These are phyloP conservation scores for Claviceps sp. DNA, from an alignment of 2,329 filamentous ascomycete species.

Conservation along the genomic window DNA sequence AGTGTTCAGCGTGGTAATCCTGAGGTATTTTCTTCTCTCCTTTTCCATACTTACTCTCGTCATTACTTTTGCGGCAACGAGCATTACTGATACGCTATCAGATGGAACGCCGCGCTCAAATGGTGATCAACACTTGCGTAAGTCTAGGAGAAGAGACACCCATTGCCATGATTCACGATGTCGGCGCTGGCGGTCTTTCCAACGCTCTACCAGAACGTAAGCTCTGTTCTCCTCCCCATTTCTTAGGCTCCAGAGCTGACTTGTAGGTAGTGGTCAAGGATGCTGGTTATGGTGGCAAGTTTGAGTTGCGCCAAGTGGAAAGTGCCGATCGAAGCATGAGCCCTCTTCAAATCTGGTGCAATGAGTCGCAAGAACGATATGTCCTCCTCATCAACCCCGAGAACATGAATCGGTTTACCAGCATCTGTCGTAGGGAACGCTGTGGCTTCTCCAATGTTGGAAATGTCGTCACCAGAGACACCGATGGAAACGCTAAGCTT, in stretches of 20 bases:
- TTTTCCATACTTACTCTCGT: neutral
- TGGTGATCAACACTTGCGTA: conserved; percentile 92
- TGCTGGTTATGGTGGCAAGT: conserved; percentile 77
- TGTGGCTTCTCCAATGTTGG: conserved; percentile 91
- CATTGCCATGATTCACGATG: conserved; percentile 94
- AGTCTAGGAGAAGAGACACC: conserved; percentile 74
- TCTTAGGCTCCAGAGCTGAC: neutral
- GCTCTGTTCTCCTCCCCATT: neutral
- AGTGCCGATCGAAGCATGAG: conserved; percentile 86
- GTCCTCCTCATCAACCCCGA: conserved; percentile 78
- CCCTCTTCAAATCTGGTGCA: conserved; percentile 95
- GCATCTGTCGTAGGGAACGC: conserved; percentile 63
- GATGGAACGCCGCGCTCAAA: conserved; percentile 87
- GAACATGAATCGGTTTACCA: conserved; percentile 61
- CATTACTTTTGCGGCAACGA: too few species aligned
- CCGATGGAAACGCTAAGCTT: conserved; percentile 54
- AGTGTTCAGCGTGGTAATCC: conserved; percentile 96
- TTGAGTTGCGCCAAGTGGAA: conserved; percentile 89
- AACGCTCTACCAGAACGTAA: conserved; percentile 64
- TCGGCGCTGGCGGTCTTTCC: conserved; percentile 73
- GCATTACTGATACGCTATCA: neutral
- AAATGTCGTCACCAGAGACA: conserved; percentile 49
- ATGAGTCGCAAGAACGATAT: conserved; percentile 92
- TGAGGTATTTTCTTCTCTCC: conserved; percentile 30
- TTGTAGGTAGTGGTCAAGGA: conserved; percentile 58